Evolutionary conservation across 2,329 filamentous ascomycete genomes (phyloP), one percentile per base, ranked within the genome.

Genomic region (Claviceps capensis): DNA sequence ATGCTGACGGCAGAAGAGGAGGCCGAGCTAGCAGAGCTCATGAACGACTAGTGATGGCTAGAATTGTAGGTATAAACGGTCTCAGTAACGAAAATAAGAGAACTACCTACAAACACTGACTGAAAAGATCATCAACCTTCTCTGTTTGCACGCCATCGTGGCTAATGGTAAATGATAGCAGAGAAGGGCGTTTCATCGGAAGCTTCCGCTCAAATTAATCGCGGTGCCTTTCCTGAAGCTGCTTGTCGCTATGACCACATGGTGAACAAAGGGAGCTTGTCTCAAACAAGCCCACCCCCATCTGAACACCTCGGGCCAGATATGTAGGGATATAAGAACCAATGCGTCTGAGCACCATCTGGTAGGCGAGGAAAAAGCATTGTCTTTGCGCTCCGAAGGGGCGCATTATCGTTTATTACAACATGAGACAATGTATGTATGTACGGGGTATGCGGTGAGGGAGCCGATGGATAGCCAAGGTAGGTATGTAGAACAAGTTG

Each of bases 1-100:
- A 55, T 82, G 62, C 71, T 96, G 67, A 95, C 89, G 5, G 85
- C 81, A 13, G 91, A 97, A 60, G 93, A 98, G 66, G 91, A 97
- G 67, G 84, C 86, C 4, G 93, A 97, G 67, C 73, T 98, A 57
- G 90, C 88, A 14, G 93, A 90, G 57, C 69, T 98, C 64, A 87
- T 98, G 87, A 88, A 83, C 56, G 83, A 87, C 56, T 76, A 51
- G 44, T 30, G 26, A 5, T 42, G 30, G 30, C 30, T 11, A 34
- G 30, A 3, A 3, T 11, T 11, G 30, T 34, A 22, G 23, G 30
- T 7, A 36, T 37, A 22, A 45, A 19, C 44, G n/a, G n/a, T n/a
- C 13, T 37, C 47, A 19, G 23, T 26, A 17, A 19, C 37, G 16
- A 30, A 38, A 11, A 16, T 8, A 19, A 30, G 23, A 9, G n/a